These are phyloP conservation scores for Tanozyma kutaoensis DNA, from an alignment of 805 yeast species.

Conservation along the genomic window DNA sequence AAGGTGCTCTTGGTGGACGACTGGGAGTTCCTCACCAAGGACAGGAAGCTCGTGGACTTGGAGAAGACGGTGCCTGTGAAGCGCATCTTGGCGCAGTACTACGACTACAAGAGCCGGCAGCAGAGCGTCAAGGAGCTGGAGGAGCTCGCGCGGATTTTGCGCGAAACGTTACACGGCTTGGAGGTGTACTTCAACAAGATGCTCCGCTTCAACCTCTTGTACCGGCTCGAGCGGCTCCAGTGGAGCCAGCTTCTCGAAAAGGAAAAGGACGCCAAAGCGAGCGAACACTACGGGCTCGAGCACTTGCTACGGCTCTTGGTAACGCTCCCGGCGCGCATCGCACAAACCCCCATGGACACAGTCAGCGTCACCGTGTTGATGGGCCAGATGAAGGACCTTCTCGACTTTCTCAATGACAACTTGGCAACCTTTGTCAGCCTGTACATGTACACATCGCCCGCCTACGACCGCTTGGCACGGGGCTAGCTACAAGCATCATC, in stretches of 20 bases:
- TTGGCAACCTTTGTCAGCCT: slow-evolving; percentile 17
- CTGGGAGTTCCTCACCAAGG: slow-evolving; percentile 85
- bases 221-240: slow-evolving; percentile 69
- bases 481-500: background rate
- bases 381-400: slow-evolving; percentile 38
- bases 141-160: slow-evolving; percentile 19
- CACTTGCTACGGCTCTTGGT: slow-evolving; percentile 71
- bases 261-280: slow-evolving; percentile 18
- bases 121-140: slow-evolving; percentile 2
- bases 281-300: slow-evolving; percentile 52
- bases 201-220: slow-evolving; percentile 54
- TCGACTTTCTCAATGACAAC: slow-evolving; percentile 37
- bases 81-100: slow-evolving; percentile 41
- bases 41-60: slow-evolving; percentile 52
- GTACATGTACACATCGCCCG: slow-evolving; percentile 25
- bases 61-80: slow-evolving; percentile 48
- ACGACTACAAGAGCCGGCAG: slow-evolving; percentile 8
- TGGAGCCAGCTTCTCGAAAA: slow-evolving; percentile 36
- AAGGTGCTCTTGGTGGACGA: slow-evolving; percentile 74
- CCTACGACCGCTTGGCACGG: slow-evolving; percentile 20
- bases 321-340: slow-evolving; percentile 70
- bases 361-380: slow-evolving; percentile 47
- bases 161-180: slow-evolving; percentile 64
- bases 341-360: slow-evolving; percentile 72
- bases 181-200: slow-evolving; percentile 62